Base-by-base conservation (phyloP, 441 rosid genomes). In the Populus trichocarpa region DNA sequence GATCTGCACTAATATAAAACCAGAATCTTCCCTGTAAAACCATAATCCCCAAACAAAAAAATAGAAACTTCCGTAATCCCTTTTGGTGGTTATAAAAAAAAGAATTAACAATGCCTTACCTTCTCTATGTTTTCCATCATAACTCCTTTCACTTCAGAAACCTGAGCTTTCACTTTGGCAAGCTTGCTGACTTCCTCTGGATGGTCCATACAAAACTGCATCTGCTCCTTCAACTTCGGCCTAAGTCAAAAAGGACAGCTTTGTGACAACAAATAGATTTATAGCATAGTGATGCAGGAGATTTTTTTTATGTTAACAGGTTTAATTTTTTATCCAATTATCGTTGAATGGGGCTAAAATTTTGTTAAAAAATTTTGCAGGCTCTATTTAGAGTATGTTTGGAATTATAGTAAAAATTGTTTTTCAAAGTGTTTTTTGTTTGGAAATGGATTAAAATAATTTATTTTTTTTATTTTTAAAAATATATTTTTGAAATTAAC, bases 71-170 rank as follows among this genome's bases (percentile, higher is more conserved):
- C 16, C 23, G 30, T n/a, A 53, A 5, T 30, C 35, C 33, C 6
- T 16, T 65, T 71, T 25, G 6, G 3, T 71, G 16, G 64, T 25
- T 66, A 16, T 32, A n/a, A 35, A 3, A 14, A 46, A 50, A 16
- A 53, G n/a, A 53, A 53, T 53, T 18, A 53, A 6, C 1, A 74
- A 65, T 50, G 65, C 28, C 84, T 80, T 69, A 85, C 97, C 89
- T 92, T 92, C 86, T 92, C 97, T 38, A 92, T 90, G 85, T 89
- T 91, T 76, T 91, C 94, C 92, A 92, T 89, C 97, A 91, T 92
- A 74, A 92, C 95, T 69, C 97, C 97, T 83, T 92, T 91, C 42
- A 92, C 97, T 83, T 91, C 97, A 30, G 32, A 30, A 30, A 30
- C 32, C 32, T 30, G 32, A 30, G 32, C 32, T 30, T 30, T 30